Conservation (phyloP, 78 protist genomes). For the Tieghemostelium lacteum region DNA sequence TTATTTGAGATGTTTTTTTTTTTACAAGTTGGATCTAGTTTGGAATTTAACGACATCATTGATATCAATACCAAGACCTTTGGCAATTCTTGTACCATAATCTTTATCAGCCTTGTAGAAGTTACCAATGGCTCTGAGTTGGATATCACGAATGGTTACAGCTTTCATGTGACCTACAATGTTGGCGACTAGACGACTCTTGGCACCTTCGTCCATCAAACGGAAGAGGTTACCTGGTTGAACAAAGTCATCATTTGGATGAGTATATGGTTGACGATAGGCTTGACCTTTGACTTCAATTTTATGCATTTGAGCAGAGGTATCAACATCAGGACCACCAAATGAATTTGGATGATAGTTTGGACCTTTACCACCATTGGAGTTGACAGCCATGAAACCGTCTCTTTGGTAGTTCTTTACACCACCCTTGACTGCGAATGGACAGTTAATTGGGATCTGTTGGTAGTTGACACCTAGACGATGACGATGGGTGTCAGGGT, state of each 20-base stretch:
- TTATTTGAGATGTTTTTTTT: neutral
- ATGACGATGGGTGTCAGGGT: slow-evolving; percentile 92
- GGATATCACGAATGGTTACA: slow-evolving; percentile 60
- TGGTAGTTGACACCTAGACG: slow-evolving; percentile 88
- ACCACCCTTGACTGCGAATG: slow-evolving; percentile 75
- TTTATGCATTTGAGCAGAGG: slow-evolving; percentile 13
- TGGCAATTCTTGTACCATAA: slow-evolving; percentile 63
- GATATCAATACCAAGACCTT: slow-evolving; percentile 76
- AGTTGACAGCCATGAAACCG: slow-evolving; percentile 79
- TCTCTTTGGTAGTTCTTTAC: slow-evolving; percentile 72
- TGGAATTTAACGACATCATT: slow-evolving; percentile 46
- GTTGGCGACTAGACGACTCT: slow-evolving; percentile 52
- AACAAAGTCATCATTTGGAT: slow-evolving; percentile 56
- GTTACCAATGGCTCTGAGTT: slow-evolving; percentile 62
- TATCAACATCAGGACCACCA: slow-evolving; percentile 48
- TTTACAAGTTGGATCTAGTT: slow-evolving; percentile 66
- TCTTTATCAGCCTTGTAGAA: slow-evolving; percentile 74
- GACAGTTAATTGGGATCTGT: slow-evolving; percentile 86
- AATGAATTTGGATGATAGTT: slow-evolving; percentile 83
- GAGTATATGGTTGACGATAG: slow-evolving; percentile 28
- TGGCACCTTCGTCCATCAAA: slow-evolving; percentile 72
- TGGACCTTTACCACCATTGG: slow-evolving; percentile 75
- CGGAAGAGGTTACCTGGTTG: slow-evolving; percentile 84
- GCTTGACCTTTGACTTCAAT: slow-evolving; percentile 31
- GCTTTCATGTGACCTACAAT: slow-evolving; percentile 73